phyloP scores from a whole-genome alignment of 1,284 basidiomycete genomes.

The Ustilago cynodontis region DNA sequence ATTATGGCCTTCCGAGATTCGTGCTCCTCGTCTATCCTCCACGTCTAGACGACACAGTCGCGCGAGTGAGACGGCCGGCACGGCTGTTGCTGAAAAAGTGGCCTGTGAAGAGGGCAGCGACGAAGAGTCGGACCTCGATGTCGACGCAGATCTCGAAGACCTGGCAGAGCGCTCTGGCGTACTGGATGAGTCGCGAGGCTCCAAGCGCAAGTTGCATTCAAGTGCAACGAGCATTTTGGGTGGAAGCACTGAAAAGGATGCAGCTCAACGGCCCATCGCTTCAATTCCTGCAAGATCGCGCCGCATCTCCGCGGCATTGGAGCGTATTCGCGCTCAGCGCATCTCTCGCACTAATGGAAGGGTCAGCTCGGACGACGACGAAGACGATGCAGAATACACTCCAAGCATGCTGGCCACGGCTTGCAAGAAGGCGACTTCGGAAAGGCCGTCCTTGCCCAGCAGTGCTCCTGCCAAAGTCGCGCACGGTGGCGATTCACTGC shows the following conservation, averaged over 20 bases:
- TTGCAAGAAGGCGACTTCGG: background rate
- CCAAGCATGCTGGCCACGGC: background rate
- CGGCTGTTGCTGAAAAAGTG: background rate
- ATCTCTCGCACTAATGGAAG: slow-evolving; percentile 21
- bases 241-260: background rate
- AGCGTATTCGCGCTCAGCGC: slow-evolving; percentile 28
- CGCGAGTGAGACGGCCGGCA: background rate
- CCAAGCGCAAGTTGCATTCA: slow-evolving; percentile 42
- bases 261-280: slow-evolving; percentile 24
- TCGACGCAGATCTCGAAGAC: slow-evolving; percentile 36
- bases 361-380: slow-evolving; percentile 45
- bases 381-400: slow-evolving; percentile 4
- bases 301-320: slow-evolving; percentile 35
- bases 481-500: background rate
- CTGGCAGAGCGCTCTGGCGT: slow-evolving; percentile 52
- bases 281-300: slow-evolving; percentile 39
- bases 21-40: slow-evolving; percentile 47
- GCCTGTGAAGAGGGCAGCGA: slow-evolving; percentile 16
- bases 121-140: slow-evolving; percentile 55
- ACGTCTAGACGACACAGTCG: slow-evolving; percentile 11
- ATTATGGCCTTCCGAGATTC: slow-evolving; percentile 32
- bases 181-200: slow-evolving; percentile 36
- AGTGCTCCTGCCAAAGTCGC: background rate
- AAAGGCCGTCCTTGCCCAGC: slow-evolving; percentile 16
- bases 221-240: background rate